Base-by-base conservation (phyloP, 176 grass and related monocot species). In the Eremochloa ophiuroides region DNA sequence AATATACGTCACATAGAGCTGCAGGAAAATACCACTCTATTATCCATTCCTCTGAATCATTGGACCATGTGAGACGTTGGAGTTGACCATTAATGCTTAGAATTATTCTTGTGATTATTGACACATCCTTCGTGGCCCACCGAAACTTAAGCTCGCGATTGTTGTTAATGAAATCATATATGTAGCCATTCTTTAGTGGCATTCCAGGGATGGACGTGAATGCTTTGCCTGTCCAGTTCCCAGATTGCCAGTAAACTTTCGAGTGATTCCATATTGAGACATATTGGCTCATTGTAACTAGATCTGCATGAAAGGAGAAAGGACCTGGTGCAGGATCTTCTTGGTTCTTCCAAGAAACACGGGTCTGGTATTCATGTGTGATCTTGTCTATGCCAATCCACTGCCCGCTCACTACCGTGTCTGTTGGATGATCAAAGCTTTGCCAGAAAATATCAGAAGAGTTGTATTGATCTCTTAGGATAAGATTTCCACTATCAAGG, bases 391-490 rank as follows among this genome's bases (percentile, higher is more conserved):
- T n/a, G n/a, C n/a, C n/a, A n/a, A n/a, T n/a, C n/a, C n/a, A n/a
- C n/a, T n/a, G n/a, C n/a, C n/a, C 69, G 0, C 50, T 78, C 76
- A 84, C 44, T 65, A 65, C 29, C 5, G 69, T 88, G 73, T 88
- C 76, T 18, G 44, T 61, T 44, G 86, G 81, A 39, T 84, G 75
- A 80, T 81, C 69, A 70, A 89, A 89, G 62, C 76, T 89, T 63
- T 80, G 87, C 82, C 87, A 84, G n/a, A 80, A 38, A 25, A 73
- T 17, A 29, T 60, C 28, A 26, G 66, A 88, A 17, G 64, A 72
- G 22, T 86, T 80, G 4, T 39, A 11, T 35, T 31, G 47, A 31
- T 82, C 75, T 66, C 30, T 78, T 25, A 88, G 46, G 31, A 83
- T 53, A 44, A 83, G 74, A 48, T 88, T 87, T 56, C 74, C 53